Base-by-base conservation (phyloP, 495 filamentous ascomycete genomes). In the Podospora comata region DNA sequence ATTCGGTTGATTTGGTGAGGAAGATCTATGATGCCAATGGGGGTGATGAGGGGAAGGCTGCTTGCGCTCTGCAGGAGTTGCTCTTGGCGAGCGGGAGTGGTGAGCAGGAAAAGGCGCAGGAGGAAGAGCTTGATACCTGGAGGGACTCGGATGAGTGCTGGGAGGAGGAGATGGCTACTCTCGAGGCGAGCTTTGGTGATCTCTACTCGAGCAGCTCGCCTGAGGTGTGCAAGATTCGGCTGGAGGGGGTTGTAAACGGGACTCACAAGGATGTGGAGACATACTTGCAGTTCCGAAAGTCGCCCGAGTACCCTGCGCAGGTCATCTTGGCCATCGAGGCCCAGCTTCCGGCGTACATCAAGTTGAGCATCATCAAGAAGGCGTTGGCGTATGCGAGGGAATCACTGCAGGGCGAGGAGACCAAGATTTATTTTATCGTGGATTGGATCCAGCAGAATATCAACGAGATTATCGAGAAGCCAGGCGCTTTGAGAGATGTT, bases 381-480 rank as follows among this genome's bases (percentile, higher is more conserved):
- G 87, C 87, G 2, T 83, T 97, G 3, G 79, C 85, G 18, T 86
- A 91, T 77, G 89, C 93, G 1, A 78, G 83, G 62, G 82, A 86
- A 34, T 85, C 85, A 58, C 83, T 96, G 55, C 75, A 88, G 18
- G 96, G 94, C 28, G 90, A 94, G 70, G 89, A 90, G 62, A 95
- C 96, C 89, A 84, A 83, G 75, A 85, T 97, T 11, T 99, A 92
- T 77, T 91, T 91, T 64, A 84, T 97, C 30, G 80, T 94, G 18
- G 92, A 96, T 77, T 99, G 94, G 93, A 76, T 97, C 15, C 93
- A 98, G 73, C 81, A 86, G 28, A 86, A 94, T 64, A 85, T 97
- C 59, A 85, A 88, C 53, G 71, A 77, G 4, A 92, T 98, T 63
- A 87, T 97, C 55, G 87, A 93, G 65, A 87, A 87, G 58, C 96